These are phyloP conservation scores for Cutaneotrichosporon dermatis DNA, from an alignment of 1,284 basidiomycete genomes.

Conservation along the genomic window DNA sequence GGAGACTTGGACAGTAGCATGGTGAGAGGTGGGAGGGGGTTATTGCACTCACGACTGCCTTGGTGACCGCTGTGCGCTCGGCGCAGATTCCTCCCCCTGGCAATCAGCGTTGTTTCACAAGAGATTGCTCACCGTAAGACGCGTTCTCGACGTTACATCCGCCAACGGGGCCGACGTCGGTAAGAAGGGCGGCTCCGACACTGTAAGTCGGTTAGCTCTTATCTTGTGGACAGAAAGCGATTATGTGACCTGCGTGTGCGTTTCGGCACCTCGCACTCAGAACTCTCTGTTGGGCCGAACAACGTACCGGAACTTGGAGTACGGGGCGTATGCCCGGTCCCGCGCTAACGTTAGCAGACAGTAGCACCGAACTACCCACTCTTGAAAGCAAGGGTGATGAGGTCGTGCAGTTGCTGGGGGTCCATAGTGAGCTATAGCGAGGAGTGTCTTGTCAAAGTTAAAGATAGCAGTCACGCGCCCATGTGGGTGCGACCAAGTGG, in stretches of 20 bases:
- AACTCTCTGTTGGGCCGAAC: too few species aligned
- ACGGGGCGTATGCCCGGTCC: slow-evolving; percentile 61
- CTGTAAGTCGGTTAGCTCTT: slow-evolving; percentile 18
- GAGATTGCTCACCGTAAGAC: slow-evolving; percentile 62
- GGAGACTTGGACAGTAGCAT: too few species aligned
- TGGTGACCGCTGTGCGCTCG: slow-evolving; percentile 69
- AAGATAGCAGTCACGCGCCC: background rate
- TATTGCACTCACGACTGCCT: slow-evolving; percentile 6
- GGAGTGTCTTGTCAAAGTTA: background rate
- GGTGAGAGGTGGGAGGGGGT: too few species aligned
- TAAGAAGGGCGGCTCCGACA: slow-evolving; percentile 77
- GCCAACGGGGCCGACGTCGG: slow-evolving; percentile 63
- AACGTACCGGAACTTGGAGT: slow-evolving; percentile 69
- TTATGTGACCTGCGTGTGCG: too few species aligned
- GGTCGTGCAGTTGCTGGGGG: slow-evolving; percentile 31
- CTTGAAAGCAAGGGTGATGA: slow-evolving; percentile 32
- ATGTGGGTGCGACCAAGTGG: background rate
- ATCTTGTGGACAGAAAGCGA: too few species aligned
- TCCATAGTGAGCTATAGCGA: slow-evolving; percentile 11
- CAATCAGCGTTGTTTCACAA: background rate
- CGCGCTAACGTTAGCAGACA: slow-evolving; percentile 50
- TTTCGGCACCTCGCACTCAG: too few species aligned
- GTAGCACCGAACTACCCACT: slow-evolving; percentile 18
- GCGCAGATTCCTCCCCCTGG: slow-evolving; percentile 65
- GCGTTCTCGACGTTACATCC: slow-evolving; percentile 89